A percentile compares a stretch with the other conserved stretches of the same genome.
These are phyloP conservation scores for Paramecium tetraurelia DNA, from an alignment of 73 alveolate species.

Conservation along the genomic window DNA sequence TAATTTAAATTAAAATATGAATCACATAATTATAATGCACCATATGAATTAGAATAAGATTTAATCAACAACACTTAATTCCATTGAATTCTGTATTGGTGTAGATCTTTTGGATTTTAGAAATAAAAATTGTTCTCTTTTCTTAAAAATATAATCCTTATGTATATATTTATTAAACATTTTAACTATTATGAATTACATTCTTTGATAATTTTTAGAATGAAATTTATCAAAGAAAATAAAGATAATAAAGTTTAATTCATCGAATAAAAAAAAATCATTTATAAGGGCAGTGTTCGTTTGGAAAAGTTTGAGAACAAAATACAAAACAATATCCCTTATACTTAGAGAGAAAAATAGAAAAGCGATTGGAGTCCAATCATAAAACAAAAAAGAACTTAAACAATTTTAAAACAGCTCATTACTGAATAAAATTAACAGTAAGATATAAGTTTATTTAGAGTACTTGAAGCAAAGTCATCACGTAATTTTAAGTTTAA, in stretches of 20 bases:
- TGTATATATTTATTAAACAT: neutral
- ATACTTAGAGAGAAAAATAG: neutral
- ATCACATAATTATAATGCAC: neutral
- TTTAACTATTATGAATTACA: neutral
- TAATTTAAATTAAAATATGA: neutral
- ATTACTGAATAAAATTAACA: neutral
- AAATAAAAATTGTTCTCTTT: neutral
- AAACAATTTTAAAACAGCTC: neutral
- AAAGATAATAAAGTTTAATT: constrained; percentile 17
- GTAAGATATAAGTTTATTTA: neutral
- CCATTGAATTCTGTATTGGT: neutral
- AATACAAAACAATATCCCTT: too few relatives aligned
- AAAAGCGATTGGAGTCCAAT: neutral
- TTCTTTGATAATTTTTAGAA: neutral
- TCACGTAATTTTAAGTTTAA: neutral
- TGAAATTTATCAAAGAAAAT: constrained; percentile 8
- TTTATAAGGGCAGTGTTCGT: neutral
- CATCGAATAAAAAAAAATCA: constrained; percentile 6
- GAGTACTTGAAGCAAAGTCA: neutral
- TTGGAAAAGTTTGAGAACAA: neutral
- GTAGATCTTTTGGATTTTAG: neutral
- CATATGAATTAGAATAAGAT: neutral
- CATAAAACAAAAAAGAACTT: neutral
- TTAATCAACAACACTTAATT: neutral
- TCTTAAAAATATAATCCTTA: neutral